These are phyloP conservation scores for Artomyces pyxidatus DNA, from an alignment of 768 basidiomycete species.

Conservation along the genomic window DNA sequence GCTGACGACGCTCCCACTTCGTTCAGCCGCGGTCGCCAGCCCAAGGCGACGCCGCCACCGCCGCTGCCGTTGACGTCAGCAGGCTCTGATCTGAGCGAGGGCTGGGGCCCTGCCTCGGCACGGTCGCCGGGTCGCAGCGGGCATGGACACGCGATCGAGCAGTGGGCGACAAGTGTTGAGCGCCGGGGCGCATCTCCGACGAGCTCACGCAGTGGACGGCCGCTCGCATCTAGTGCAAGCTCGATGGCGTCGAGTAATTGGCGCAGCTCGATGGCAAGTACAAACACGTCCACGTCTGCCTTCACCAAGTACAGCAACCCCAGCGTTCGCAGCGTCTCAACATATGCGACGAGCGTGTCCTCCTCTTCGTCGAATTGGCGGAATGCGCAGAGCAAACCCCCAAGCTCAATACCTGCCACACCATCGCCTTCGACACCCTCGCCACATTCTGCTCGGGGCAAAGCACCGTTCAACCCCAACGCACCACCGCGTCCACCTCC, in stretches of 20 bases:
- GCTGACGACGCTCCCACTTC: conserved; percentile 27
- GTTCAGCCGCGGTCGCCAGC: conserved; percentile 12
- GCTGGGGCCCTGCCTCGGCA: background rate
- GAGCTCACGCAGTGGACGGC: conserved; percentile 46
- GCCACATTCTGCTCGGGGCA: conserved; percentile 3
- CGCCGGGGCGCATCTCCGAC: conserved; percentile 39
- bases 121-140: background rate
- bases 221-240: conserved; percentile 48
- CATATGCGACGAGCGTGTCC: conserved; percentile 74
- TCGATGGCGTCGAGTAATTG: conserved; percentile 64
- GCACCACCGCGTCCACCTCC: conserved; percentile 19
- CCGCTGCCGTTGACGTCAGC: background rate
- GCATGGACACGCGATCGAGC: background rate
- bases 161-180: conserved; percentile 4
- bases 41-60: conserved; percentile 6
- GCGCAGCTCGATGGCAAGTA: conserved; percentile 71
- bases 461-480: conserved; percentile 2
- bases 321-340: conserved; percentile 64
- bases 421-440: conserved; percentile 3
- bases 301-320: conserved; percentile 75
- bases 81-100: background rate
- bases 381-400: conserved; percentile 20
- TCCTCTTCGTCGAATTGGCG: conserved; percentile 77
- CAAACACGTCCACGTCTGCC: conserved; percentile 58
- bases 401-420: background rate